Base-by-base conservation (phyloP, 78 protist species). In the Dictyostelium firmibasis region DNA sequence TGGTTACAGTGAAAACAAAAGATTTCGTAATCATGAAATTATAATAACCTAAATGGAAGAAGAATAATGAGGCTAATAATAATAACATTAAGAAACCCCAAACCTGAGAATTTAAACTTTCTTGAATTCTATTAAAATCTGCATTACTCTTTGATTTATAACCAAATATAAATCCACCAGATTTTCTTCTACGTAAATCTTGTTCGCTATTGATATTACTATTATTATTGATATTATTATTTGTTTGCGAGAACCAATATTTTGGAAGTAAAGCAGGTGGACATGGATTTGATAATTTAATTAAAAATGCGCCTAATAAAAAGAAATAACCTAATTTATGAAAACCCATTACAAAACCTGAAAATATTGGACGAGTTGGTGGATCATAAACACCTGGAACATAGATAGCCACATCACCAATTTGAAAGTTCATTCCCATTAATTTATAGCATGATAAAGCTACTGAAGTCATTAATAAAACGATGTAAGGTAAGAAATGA, bases 381-480 rank as follows among this genome's bases (percentile, higher is more conserved):
- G 94, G 94, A 69, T 89, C 94, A 50, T 69, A 89, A 29, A 89
- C 82, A 44, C 94, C 94, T 0, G 94, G 94, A 1, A 89, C 94
- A 43, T 89, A 89, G 82, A 89, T 89, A 11, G 94, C 94, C 16
- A 89, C 94, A 81, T 89, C 94, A 25, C 94, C 94, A 33, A 89
- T 89, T 44, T 89, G 94, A 78, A 89, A 89, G 31, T 78, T 89
- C 94, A 89, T 89, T n/a, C 81, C 70, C 94, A 89, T 89, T 10
- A 74, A 25, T 67, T 89, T 78, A 74, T 29, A 89, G 35, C 94
- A 89, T 4, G 94, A 89, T 29, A 89, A 27, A 0, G 94, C 86
- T 18, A 81, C 50, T 4, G 70, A 44, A 0, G 82, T 81, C 60
- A 89, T 60, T 13, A 89, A 47, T 67, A 89, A 44, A 1, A 89